Percentiles rank a stretch among this genome's conserved stretches.
These are phyloP conservation scores for Begonia fuchsioides DNA, from an alignment of 306 rosid genomes.

Conservation along the genomic window DNA sequence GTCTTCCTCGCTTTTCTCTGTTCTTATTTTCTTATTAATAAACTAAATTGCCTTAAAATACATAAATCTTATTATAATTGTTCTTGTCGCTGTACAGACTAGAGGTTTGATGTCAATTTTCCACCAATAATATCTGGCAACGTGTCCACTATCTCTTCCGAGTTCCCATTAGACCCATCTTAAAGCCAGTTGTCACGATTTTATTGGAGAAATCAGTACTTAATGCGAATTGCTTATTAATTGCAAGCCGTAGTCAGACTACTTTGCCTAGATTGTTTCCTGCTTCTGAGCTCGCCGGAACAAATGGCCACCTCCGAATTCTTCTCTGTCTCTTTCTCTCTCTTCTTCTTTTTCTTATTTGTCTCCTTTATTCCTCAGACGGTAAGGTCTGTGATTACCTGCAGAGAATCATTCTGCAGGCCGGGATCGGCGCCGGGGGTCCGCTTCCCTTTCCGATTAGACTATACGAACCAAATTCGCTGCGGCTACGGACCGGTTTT, in stretches of 20 bases:
- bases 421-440: not conserved
- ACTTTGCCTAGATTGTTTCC: not conserved
- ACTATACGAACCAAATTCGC: not conserved
- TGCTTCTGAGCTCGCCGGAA: not conserved
- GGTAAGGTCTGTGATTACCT: not conserved
- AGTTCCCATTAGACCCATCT: too few relatives aligned
- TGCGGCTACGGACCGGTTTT: slow-evolving; percentile 6
- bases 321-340: not conserved
- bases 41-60: too few relatives aligned
- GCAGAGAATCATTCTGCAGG: slow-evolving; percentile 2
- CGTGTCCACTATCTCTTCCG: too few relatives aligned
- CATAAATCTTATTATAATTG: too few relatives aligned
- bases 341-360: not conserved
- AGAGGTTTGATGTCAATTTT: too few relatives aligned
- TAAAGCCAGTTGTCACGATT: too few relatives aligned
- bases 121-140: too few relatives aligned
- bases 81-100: too few relatives aligned
- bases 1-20: not conserved
- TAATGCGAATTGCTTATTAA: too few relatives aligned
- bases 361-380: not conserved
- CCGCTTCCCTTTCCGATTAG: slow-evolving; percentile 11
- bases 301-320: slow-evolving; percentile 1
- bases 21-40: not conserved
- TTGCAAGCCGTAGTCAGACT: too few relatives aligned
- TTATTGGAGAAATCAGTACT: too few relatives aligned